Percentiles rank a stretch among this genome's conserved stretches.
Evolutionary conservation across 1,284 basidiomycete genomes (phyloP).

Genomic region (Termitomyces sp.): DNA sequence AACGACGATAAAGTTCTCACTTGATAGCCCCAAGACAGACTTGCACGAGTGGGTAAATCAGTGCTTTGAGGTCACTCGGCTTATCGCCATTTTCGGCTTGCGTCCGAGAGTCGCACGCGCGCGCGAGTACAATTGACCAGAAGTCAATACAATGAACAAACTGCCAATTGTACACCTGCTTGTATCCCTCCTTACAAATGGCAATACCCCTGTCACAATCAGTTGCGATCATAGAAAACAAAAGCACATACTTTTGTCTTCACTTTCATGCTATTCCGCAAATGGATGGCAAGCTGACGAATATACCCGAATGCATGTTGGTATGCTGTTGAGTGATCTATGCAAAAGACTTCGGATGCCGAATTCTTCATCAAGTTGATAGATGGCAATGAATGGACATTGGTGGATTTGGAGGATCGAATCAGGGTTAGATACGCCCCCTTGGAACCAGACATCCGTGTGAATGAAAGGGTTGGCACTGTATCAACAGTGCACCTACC

Average conservation of each 20-base stretch:
- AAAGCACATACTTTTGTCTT: conserved; percentile 64
- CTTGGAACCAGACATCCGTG: conserved; percentile 31
- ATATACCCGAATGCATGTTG: conserved; percentile 98
- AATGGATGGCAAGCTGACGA: conserved; percentile 90
- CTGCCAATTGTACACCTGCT: conserved; percentile 98
- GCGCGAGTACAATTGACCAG: conserved; percentile 87
- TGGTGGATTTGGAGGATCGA: conserved; percentile 79
- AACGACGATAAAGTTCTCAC: conserved; percentile 39
- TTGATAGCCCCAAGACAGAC: conserved; percentile 89
- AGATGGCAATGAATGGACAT: conserved; percentile 82
- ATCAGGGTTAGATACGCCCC: conserved; percentile 84
- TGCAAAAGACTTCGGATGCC: conserved; percentile 86
- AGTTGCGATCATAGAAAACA: conserved; percentile 3
- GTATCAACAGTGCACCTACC: conserved; percentile 37
- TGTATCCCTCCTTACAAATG: conserved; percentile 70
- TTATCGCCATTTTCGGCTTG: conserved; percentile 46
- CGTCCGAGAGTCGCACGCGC: conserved; percentile 65
- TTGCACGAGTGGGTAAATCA: conserved; percentile 96
- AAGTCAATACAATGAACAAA: conserved; percentile 96
- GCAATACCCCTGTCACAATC: conserved; percentile 3
- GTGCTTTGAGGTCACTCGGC: conserved; percentile 78
- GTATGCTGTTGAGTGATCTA: conserved; percentile 74
- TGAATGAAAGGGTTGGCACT: conserved; percentile 4
- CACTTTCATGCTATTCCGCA: conserved; percentile 88
- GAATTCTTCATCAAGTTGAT: conserved; percentile 99